These are phyloP conservation scores for Cryphonectria japonica DNA, from an alignment of 2,329 filamentous ascomycete species.

Conservation along the genomic window DNA sequence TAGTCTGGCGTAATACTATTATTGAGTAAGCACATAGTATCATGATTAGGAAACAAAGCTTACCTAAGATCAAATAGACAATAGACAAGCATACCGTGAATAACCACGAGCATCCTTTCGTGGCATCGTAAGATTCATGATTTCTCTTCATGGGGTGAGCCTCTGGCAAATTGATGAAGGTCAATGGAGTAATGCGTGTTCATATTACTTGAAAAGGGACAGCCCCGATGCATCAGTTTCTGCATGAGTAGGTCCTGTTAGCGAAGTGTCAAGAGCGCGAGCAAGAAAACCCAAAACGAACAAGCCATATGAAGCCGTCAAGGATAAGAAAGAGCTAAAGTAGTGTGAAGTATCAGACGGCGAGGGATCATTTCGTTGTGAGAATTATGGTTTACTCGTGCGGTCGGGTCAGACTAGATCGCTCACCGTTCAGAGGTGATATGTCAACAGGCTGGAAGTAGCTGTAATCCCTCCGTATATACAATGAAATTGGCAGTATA, in stretches of 20 bases:
- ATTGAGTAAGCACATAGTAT: background rate
- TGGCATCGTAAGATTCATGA: background rate
- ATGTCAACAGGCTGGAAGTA: background rate
- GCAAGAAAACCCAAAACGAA: background rate
- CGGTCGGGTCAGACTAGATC: background rate
- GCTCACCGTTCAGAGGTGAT: too few species aligned
- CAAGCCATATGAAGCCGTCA: background rate
- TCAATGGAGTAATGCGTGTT: background rate
- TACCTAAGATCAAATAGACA: background rate
- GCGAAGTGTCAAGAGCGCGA: background rate
- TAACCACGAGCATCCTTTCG: background rate
- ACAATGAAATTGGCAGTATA: background rate
- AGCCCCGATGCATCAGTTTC: background rate
- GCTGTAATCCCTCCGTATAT: background rate
- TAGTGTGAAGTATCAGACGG: background rate
- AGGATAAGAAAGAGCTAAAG: background rate
- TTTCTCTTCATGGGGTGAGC: background rate
- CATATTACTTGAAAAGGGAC: background rate
- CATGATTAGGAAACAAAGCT: background rate
- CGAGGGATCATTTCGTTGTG: background rate
- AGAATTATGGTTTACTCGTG: background rate
- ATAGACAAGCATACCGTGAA: background rate
- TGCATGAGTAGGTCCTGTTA: background rate
- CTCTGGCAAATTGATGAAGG: background rate
- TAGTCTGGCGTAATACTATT: background rate